phyloP scores from a whole-genome alignment of 441 rosid genomes.

The Eutrema salsugineum region DNA sequence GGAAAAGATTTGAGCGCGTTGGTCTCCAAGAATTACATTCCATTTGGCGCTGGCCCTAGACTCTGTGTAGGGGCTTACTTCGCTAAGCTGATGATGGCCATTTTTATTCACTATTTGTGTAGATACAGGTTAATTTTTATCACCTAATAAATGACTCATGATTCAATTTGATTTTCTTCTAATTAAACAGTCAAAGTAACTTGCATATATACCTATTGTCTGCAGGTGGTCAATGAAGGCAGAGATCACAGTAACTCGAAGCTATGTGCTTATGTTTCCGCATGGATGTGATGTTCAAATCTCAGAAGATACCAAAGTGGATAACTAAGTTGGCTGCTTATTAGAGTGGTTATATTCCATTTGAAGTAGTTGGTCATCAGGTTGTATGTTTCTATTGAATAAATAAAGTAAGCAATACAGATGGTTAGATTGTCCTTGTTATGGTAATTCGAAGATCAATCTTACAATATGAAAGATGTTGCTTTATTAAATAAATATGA shows the following conservation, averaged over 20 bases:
- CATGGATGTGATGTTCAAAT: background rate
- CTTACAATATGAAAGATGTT: no score
- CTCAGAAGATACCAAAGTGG: background rate
- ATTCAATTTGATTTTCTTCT: background rate
- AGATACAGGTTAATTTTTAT: background rate
- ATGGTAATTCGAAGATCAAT: no score
- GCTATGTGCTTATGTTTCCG: background rate
- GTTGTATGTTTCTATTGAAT: no score
- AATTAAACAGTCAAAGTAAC: background rate
- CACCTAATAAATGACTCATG: background rate
- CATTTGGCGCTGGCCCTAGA: conserved; percentile 13
- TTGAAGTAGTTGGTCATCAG: background rate
- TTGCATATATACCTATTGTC: background rate
- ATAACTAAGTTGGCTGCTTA: background rate
- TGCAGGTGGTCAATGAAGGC: background rate
- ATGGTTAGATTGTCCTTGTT: no score
- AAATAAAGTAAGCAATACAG: no score
- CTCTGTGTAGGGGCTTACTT: conserved; percentile 14
- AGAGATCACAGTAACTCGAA: background rate
- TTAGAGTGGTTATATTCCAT: background rate
- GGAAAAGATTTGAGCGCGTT: background rate
- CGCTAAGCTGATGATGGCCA: conserved; percentile 4
- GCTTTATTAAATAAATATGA: no score
- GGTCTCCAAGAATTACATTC: background rate
- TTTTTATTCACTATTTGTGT: conserved; percentile 20